phyloP scores from a whole-genome alignment of 202 grass and related monocot species.

The Tripidium arundinaceum region DNA sequence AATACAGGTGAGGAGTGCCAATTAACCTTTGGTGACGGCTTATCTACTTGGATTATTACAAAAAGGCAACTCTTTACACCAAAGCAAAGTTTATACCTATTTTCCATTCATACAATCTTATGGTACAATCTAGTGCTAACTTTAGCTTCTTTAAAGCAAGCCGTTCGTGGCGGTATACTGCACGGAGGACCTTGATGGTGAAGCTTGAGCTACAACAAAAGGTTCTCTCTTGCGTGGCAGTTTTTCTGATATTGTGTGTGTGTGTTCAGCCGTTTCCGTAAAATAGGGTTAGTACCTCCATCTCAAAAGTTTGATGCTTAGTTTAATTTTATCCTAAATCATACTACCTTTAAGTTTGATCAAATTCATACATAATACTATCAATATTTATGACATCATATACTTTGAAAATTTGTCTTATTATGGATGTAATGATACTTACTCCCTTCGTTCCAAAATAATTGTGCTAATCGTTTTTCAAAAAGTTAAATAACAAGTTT shows the following conservation, averaged over 20 bases:
- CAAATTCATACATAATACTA: too few species aligned
- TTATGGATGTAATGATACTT: too few species aligned
- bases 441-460: too few species aligned
- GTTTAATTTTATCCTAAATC: too few species aligned
- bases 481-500: too few species aligned
- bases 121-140: background rate
- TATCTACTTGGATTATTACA: slow-evolving; percentile 26
- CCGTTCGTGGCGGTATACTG: background rate
- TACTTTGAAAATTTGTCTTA: too few species aligned
- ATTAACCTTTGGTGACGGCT: slow-evolving; percentile 27
- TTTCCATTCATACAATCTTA: background rate
- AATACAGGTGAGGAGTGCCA: slow-evolving; percentile 14
- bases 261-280: background rate
- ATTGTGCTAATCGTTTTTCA: too few species aligned
- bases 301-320: too few species aligned
- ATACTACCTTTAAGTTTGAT: too few species aligned
- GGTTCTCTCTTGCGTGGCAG: background rate
- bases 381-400: too few species aligned
- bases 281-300: background rate
- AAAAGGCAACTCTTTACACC: background rate
- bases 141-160: slow-evolving; percentile 4
- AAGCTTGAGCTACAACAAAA: background rate
- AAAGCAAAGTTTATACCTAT: background rate
- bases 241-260: background rate
- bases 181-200: background rate